Evolutionary conservation across 768 basidiomycete genomes (phyloP).

Genomic region (Xanthoconium stramineum): DNA sequence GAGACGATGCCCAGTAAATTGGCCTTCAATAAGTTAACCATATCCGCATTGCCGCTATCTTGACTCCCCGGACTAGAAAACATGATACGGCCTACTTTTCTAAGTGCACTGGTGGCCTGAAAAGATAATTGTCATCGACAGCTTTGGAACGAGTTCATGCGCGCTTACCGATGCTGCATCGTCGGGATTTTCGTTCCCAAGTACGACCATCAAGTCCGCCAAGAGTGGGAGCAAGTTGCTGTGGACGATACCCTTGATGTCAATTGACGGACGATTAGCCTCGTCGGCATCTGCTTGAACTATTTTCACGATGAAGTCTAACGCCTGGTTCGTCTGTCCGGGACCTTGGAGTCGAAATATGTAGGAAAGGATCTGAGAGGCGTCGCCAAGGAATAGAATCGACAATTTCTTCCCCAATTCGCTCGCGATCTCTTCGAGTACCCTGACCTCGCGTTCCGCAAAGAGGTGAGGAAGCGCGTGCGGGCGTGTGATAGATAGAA

Average conservation of each 20-base stretch:
- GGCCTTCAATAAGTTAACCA: conserved; percentile 62
- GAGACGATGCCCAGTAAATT: conserved; percentile 85
- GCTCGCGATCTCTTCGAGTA: conserved; percentile 59
- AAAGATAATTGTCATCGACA: conserved; percentile 26
- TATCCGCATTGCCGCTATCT: conserved; percentile 32
- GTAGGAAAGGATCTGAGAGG: conserved; percentile 60
- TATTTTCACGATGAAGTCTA: conserved; percentile 61
- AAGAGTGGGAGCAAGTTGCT: conserved; percentile 69
- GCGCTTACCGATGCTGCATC: conserved; percentile 43
- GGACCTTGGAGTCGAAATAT: conserved; percentile 59
- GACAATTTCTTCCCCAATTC: conserved; percentile 46
- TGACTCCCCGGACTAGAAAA: conserved; percentile 24
- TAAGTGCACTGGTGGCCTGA: conserved; percentile 46
- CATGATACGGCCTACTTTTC: conserved; percentile 39
- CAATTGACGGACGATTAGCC: conserved; percentile 32
- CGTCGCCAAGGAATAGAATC: conserved; percentile 52
- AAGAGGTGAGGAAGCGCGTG: conserved; percentile 71
- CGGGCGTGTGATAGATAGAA: conserved; percentile 60
- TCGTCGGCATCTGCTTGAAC: conserved; percentile 45
- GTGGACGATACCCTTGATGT: conserved; percentile 52
- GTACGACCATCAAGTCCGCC: conserved; percentile 67
- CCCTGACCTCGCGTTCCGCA: conserved; percentile 53
- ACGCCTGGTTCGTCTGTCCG: conserved; percentile 52
- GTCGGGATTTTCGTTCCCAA: conserved; percentile 65
- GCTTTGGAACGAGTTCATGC: conserved; percentile 20